phyloP scores from a whole-genome alignment of 225 moss, liverwort and hornwort genomes.

The Ulota crispa region DNA sequence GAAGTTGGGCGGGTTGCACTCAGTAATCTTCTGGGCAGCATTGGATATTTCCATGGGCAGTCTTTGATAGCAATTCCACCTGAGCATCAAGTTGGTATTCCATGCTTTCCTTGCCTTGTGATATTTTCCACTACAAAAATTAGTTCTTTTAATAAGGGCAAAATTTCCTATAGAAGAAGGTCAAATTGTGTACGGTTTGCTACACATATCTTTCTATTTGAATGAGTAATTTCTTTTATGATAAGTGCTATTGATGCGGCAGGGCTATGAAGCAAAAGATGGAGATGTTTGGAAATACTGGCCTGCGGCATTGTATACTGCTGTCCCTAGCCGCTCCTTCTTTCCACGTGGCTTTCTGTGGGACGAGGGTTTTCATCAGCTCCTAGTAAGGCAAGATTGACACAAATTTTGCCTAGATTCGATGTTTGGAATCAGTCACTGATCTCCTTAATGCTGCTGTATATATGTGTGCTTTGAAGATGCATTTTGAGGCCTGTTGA shows the following conservation, averaged over 20 bases:
- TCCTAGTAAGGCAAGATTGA: slow-evolving; percentile 64
- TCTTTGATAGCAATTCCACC: slow-evolving; percentile 83
- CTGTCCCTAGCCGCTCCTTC: slow-evolving; percentile 96
- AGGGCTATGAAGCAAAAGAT: slow-evolving; percentile 48
- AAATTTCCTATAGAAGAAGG: background rate
- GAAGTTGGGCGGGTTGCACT: slow-evolving; percentile 94
- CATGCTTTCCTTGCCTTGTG: slow-evolving; percentile 1
- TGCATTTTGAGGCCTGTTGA: slow-evolving; percentile 2
- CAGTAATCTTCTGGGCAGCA: slow-evolving; percentile 92
- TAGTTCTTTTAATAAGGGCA: background rate
- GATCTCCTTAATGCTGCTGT: background rate
- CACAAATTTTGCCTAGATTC: background rate
- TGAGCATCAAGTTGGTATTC: slow-evolving; percentile 52
- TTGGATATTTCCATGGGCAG: slow-evolving; percentile 95
- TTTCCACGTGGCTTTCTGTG: slow-evolving; percentile 98
- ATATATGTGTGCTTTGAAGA: background rate
- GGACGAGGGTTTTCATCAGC: slow-evolving; percentile 99
- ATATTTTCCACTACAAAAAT: slow-evolving; percentile 13
- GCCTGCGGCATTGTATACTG: slow-evolving; percentile 90
- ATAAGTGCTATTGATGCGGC: background rate
- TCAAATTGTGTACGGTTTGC: background rate
- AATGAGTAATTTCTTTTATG: background rate
- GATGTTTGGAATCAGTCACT: background rate
- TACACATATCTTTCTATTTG: background rate
- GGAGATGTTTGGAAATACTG: slow-evolving; percentile 83